phyloP scores from a whole-genome alignment of 202 grass and related monocot species.

The Setaria italica region DNA sequence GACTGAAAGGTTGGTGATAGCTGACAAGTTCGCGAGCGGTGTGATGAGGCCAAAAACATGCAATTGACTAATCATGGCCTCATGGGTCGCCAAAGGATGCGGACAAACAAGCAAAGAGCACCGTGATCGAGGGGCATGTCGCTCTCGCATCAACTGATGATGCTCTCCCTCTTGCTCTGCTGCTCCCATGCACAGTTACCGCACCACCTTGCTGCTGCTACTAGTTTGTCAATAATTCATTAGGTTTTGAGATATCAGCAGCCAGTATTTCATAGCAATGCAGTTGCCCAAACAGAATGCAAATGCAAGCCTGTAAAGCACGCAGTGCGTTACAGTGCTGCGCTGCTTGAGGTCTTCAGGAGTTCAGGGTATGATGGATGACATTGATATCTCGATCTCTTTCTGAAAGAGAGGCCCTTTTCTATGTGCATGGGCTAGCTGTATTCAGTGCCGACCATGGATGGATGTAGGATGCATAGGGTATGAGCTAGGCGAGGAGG shows the following conservation, averaged over 20 bases:
- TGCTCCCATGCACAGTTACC: not conserved
- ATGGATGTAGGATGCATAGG: not conserved
- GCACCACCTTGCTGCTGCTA: not conserved
- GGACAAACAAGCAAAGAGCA: constrained; percentile 21
- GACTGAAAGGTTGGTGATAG: not conserved
- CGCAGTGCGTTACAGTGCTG: not conserved
- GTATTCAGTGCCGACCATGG: not conserved
- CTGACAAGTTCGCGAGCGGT: constrained; percentile 15
- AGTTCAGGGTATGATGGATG: not conserved
- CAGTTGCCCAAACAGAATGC: not conserved
- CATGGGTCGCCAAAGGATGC: constrained; percentile 8
- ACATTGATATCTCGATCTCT: not conserved
- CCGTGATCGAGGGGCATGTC: constrained; percentile 28
- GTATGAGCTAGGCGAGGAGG: constrained; percentile 25
- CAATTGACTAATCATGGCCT: constrained; percentile 43
- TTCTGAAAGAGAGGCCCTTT: not conserved
- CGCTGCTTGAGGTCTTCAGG: not conserved
- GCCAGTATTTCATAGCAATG: not conserved
- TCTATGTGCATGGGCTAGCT: not conserved
- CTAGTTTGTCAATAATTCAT: not conserved
- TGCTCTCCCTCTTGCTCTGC: not conserved
- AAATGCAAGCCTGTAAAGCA: not conserved
- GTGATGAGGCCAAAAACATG: constrained; percentile 20
- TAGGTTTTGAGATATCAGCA: not conserved
- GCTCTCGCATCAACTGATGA: not conserved